Conservation (phyloP, 108 stramenopile genomes). For the Ochromonas danica region DNA sequence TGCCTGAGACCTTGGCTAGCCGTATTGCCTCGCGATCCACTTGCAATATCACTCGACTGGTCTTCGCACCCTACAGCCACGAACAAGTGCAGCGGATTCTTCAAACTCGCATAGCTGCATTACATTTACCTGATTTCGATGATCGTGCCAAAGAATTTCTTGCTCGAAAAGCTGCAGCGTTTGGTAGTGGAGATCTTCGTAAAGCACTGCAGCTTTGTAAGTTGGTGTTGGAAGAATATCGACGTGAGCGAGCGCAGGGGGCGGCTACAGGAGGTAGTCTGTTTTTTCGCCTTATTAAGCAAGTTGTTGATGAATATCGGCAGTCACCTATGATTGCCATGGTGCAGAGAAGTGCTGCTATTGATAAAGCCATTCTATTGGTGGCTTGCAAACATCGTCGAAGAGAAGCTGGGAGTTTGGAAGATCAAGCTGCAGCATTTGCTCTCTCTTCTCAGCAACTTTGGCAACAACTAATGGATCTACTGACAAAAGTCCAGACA, state of each 20-base stretch:
- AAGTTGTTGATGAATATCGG: not conserved
- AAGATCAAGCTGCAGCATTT: not conserved
- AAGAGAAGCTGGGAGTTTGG: not conserved
- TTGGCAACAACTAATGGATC: too few species aligned
- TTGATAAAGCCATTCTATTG: not conserved
- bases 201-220: not conserved
- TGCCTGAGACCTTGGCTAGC: too few species aligned
- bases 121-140: not conserved
- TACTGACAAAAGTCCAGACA: too few species aligned
- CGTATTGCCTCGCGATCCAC: too few species aligned
- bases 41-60: too few species aligned
- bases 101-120: conserved; percentile 33
- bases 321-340: not conserved
- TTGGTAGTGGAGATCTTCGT: conserved; percentile 77
- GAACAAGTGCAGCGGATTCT: conserved; percentile 53
- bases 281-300: not conserved
- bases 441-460: too few species aligned
- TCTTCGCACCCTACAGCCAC: conserved; percentile 51
- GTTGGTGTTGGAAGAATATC: not conserved
- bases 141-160: conserved; percentile 64
- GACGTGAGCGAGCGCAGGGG: not conserved
- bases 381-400: not conserved
- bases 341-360: not conserved
- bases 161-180: conserved; percentile 79
- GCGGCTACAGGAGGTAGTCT: not conserved